phyloP scores from a whole-genome alignment of 352 stramenopile genomes.

The Phytophthora aleatoria region DNA sequence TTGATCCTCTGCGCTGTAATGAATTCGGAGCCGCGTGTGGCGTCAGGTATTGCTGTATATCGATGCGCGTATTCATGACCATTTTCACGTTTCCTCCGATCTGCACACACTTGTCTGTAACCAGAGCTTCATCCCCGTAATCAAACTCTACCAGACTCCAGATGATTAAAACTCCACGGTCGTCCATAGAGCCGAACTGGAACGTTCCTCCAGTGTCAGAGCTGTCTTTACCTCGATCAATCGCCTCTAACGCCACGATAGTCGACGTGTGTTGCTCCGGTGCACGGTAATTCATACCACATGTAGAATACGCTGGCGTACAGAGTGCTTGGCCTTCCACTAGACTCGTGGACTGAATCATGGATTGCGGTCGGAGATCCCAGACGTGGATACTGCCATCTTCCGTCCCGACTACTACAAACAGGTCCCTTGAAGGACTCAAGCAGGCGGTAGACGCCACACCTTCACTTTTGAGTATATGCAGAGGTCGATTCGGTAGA shows the following conservation, averaged over 20 bases:
- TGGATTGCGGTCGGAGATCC: slow-evolving; percentile 52
- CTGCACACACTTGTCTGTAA: slow-evolving; percentile 63
- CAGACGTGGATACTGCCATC: slow-evolving; percentile 73
- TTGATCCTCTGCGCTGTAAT: slow-evolving; percentile 11
- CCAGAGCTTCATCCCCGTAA: slow-evolving; percentile 43
- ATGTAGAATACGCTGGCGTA: slow-evolving; percentile 65
- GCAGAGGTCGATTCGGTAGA: slow-evolving; percentile 43
- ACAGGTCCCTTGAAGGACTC: slow-evolving; percentile 55
- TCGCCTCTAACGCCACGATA: slow-evolving; percentile 52
- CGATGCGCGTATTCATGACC: slow-evolving; percentile 66
- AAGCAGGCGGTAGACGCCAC: slow-evolving; percentile 43
- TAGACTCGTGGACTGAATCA: slow-evolving; percentile 22
- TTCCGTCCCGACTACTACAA: slow-evolving; percentile 58
- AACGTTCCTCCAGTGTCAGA: slow-evolving; percentile 40
- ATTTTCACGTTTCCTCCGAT: slow-evolving; percentile 69
- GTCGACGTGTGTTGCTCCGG: slow-evolving; percentile 47
- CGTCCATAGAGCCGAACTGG: slow-evolving; percentile 76
- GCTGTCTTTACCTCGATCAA: slow-evolving; percentile 26
- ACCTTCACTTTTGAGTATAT: slow-evolving; percentile 59
- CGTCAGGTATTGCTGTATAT: slow-evolving; percentile 56
- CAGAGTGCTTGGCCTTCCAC: slow-evolving; percentile 38
- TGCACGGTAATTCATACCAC: slow-evolving; percentile 48
- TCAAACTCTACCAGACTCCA: slow-evolving; percentile 76
- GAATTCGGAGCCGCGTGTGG: slow-evolving; percentile 12
- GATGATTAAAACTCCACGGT: slow-evolving; percentile 68